These are phyloP conservation scores for Calonectria naviculata DNA, from an alignment of 2,329 filamentous ascomycete genomes.

Conservation along the genomic window DNA sequence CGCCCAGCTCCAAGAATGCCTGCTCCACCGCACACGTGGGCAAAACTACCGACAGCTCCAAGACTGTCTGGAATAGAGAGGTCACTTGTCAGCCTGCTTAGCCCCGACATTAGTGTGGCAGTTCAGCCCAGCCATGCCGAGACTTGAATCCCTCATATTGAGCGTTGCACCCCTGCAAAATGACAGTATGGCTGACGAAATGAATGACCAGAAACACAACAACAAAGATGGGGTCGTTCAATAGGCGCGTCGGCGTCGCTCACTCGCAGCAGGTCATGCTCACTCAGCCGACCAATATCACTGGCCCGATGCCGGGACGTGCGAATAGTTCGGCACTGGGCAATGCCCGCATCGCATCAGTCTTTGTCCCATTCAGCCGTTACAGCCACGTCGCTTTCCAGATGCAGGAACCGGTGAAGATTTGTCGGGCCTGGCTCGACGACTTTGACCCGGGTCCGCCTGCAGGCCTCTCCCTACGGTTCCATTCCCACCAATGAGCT, in stretches of 20 bases:
- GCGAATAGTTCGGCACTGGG: background rate
- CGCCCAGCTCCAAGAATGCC: constrained; percentile 5
- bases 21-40: constrained; percentile 41
- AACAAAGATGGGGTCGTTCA: constrained; percentile 2
- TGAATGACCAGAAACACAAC: constrained; percentile 5
- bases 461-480: constrained; percentile 29
- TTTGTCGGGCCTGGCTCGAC: constrained; percentile 34
- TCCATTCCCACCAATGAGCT: constrained; percentile 35
- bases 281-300: background rate
- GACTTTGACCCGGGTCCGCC: constrained; percentile 32
- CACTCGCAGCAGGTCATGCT: constrained; percentile 20
- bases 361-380: constrained; percentile 24
- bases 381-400: constrained; percentile 42
- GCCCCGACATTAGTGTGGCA: constrained; percentile 24
- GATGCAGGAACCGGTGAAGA: constrained; percentile 48
- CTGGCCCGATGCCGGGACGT: constrained; percentile 13
- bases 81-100: constrained; percentile 27
- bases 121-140: constrained; percentile 11
- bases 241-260: constrained; percentile 4
- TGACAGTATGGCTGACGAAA: background rate
- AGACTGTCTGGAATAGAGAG: background rate
- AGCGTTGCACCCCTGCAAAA: background rate
- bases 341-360: constrained; percentile 5
- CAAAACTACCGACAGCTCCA: constrained; percentile 37
- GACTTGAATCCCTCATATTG: constrained; percentile 2